Conservation (phyloP, 2,329 filamentous ascomycete genomes). For the Stromatinia cepivora region DNA sequence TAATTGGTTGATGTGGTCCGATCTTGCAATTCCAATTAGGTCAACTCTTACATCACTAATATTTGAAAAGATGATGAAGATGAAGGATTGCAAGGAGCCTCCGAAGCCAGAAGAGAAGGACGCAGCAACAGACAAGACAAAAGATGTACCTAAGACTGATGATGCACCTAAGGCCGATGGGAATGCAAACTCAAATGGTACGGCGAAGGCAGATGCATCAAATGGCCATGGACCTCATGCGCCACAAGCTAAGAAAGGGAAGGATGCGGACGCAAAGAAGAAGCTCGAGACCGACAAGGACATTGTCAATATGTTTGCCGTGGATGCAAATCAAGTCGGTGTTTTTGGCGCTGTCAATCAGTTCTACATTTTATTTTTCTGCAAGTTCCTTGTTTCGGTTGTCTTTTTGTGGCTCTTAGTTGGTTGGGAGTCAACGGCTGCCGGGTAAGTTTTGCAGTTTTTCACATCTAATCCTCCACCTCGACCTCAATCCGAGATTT, state of each 20-base stretch:
- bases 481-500: neutral
- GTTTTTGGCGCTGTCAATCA: constrained; percentile 64
- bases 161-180: constrained; percentile 12
- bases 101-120: constrained; percentile 32
- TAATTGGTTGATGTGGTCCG: constrained; percentile 30
- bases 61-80: constrained; percentile 71
- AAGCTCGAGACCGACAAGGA: constrained; percentile 59
- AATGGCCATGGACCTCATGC: constrained; percentile 11
- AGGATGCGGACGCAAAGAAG: constrained; percentile 17
- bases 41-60: constrained; percentile 69
- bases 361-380: constrained; percentile 58
- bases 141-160: constrained; percentile 9
- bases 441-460: constrained; percentile 42
- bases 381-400: constrained; percentile 64
- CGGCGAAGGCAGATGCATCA: neutral
- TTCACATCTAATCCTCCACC: neutral
- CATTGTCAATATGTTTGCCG: constrained; percentile 72
- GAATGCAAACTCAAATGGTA: constrained; percentile 3
- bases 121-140: constrained; percentile 16
- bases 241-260: constrained; percentile 14
- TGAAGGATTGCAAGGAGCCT: constrained; percentile 64
- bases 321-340: constrained; percentile 66
- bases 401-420: constrained; percentile 66
- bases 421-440: constrained; percentile 66
- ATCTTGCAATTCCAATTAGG: constrained; percentile 53